Conservation (phyloP, 768 basidiomycete genomes). For the Mycena kentingensis region DNA sequence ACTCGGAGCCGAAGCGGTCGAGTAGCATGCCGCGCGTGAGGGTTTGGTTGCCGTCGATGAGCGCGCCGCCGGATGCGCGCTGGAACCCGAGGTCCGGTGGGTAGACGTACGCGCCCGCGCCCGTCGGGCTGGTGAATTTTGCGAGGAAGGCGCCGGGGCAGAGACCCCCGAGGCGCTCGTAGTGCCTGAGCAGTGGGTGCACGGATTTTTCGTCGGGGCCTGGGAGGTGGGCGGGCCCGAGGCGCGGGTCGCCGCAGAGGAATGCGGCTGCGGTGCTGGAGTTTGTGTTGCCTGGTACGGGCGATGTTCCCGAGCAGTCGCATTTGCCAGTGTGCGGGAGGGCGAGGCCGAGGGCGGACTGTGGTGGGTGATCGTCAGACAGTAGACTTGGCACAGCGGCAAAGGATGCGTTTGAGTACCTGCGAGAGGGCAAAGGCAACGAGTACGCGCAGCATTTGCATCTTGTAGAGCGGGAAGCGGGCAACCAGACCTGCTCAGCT, state of each 20-base stretch:
- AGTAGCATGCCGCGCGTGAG: conserved; percentile 8
- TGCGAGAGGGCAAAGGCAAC: too few species aligned
- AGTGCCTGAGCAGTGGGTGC: not conserved
- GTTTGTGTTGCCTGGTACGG: too few species aligned
- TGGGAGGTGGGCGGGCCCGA: conserved; percentile 4
- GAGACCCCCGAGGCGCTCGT: conserved; percentile 16
- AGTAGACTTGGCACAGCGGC: too few species aligned
- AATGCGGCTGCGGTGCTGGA: not conserved
- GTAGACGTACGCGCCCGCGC: not conserved
- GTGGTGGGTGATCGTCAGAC: too few species aligned
- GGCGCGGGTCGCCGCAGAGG: conserved; percentile 5
- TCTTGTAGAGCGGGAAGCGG: too few species aligned
- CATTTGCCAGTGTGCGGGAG: too few species aligned
- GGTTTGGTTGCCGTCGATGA: conserved; percentile 11
- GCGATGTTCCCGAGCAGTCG: too few species aligned
- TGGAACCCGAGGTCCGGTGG: conserved; percentile 10
- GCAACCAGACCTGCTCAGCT: too few species aligned
- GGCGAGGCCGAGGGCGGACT: too few species aligned
- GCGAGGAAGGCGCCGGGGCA: conserved; percentile 13
- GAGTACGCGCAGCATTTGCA: too few species aligned
- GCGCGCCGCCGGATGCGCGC: not conserved
- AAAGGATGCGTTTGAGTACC: too few species aligned
- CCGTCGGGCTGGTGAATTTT: not conserved
- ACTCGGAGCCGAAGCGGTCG: conserved; percentile 16
- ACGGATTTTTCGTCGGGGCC: not conserved